Percentiles rank a stretch among this genome's conserved stretches.
phyloP scores from a whole-genome alignment of 2,329 filamentous ascomycete species.

The Aureobasidium sp. region DNA sequence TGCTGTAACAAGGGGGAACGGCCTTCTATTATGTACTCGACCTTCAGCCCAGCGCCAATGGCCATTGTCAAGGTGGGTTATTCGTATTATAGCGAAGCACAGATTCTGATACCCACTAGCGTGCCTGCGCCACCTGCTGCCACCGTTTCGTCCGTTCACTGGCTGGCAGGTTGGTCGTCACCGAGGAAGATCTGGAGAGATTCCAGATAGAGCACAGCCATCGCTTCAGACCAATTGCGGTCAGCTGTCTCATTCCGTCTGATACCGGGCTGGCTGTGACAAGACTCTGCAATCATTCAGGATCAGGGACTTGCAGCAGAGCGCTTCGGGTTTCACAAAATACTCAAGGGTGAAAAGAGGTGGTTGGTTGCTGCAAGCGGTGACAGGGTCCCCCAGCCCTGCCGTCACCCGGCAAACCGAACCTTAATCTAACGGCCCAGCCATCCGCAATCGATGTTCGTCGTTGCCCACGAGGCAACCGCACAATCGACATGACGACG shows the following conservation, averaged over 20 bases:
- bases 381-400: background rate
- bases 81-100: slow-evolving; percentile 12
- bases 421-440: slow-evolving; percentile 5
- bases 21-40: slow-evolving; percentile 8
- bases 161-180: slow-evolving; percentile 1
- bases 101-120: slow-evolving; percentile 10
- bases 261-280: background rate
- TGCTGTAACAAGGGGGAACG: slow-evolving; percentile 7
- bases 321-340: background rate
- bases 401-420: background rate
- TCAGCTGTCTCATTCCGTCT: background rate
- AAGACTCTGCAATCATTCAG: background rate
- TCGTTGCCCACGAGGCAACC: slow-evolving; percentile 11
- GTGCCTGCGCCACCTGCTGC: slow-evolving; percentile 10
- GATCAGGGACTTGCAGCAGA: background rate
- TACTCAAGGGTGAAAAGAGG: background rate
- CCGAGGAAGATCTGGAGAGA: slow-evolving; percentile 1
- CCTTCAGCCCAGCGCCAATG: background rate
- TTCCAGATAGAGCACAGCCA: background rate
- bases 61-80: background rate
- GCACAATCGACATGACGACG: slow-evolving; percentile 12
- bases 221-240: background rate
- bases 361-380: slow-evolving; percentile 4
- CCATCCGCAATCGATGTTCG: slow-evolving; percentile 3
- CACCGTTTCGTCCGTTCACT: slow-evolving; percentile 9